Evolutionary conservation across 163 green algal species (phyloP), one percentile per base, ranked within the genome.

Genomic region (Chlamydomonas reinhardtii): DNA sequence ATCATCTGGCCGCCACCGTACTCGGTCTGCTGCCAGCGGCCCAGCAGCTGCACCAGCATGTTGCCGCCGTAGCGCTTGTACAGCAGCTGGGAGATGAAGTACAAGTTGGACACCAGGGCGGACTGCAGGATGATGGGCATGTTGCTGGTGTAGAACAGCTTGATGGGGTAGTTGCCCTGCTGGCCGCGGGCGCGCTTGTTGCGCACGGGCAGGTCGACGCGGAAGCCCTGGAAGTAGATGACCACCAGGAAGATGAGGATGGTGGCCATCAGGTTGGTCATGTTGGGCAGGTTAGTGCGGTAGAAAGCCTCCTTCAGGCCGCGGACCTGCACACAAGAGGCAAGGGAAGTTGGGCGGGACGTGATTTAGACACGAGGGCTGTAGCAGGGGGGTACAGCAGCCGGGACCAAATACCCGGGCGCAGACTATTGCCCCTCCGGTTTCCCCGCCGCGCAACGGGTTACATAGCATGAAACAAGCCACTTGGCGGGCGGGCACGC

Each of bases 71-170:
- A 99, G 69, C 95, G 93, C 94, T 98, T 98, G 95, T 97, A 99
- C 62, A 99, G 94, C 87, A 99, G 94, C 96, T 99, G 97, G 31
- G 95, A 98, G 90, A 99, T 98, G 94, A 99, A 99, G 94, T 99
- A 99, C 70, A 99, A 94, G 96, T 99, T 99, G 90, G 96, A 99
- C 39, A 99, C 98, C 56, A 99, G 94, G 14, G 98, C 98, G 12
- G 95, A 99, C 94, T 99, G 98, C 83, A 99, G 95, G 90, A 99
- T 99, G 95, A 99, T 99, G 89, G 98, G 98, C 98, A 99, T 99
- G 96, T 99, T 99, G 89, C 93, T 97, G 78, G 98, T 99, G 96
- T 99, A 99, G 94, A 99, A 99, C 48, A 99, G 95, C 96, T 99
- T 99, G 96, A 99, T 99, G 74, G 97, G 97, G 95, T 99, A 99